Evolutionary conservation across 306 rosid species (phyloP), one percentile per base, ranked within the genome.

Genomic region (Canavalia gladiata): DNA sequence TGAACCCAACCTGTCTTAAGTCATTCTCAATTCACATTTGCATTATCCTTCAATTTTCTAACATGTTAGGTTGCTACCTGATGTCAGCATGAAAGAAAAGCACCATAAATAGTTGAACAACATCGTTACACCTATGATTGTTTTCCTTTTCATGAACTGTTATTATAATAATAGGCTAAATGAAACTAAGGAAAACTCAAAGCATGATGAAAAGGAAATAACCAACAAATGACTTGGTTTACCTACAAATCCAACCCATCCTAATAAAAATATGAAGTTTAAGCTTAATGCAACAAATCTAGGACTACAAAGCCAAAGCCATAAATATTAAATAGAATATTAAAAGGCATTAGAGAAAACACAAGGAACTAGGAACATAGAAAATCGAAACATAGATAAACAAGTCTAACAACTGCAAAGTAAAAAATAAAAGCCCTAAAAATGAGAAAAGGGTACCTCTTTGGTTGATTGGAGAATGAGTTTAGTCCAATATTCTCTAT

Each of bases 61-160:
- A 64, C 70, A 49, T 68, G 51, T 59, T 71, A 37, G 63, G 71
- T 29, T 79, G 84, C 76, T 50, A 57, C 74, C 55, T 86, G 39
- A 81, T 85, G 87, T 69, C 86, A 74, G 54, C 89, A 67, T 12
- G 74, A 60, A 74, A 83, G 86, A 57, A 63, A 74, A 84, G 81
- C 65, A 68, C 50, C 88, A 78, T 68, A 65, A 70, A 82, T 80
- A 64, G 76, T 54, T 72, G 68, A 57, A 42, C 72, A 50, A 45
- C 3, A 7, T 49, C 72, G 72, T 65, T 30, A 43, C n/a, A 10
- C 42, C 31, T 51, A 60, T 34, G 68, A 37, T 74, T 51, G 42
- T 52, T 77, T 35, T 51, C 59, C 46, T 54, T 78, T 59, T 35
- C 75, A 18, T 18, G 25, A 18, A 18, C 1, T 72, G 58, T 42